Evolutionary conservation across 2,329 filamentous ascomycete species (phyloP).

Genomic region (Incumbomyces delicatus): DNA sequence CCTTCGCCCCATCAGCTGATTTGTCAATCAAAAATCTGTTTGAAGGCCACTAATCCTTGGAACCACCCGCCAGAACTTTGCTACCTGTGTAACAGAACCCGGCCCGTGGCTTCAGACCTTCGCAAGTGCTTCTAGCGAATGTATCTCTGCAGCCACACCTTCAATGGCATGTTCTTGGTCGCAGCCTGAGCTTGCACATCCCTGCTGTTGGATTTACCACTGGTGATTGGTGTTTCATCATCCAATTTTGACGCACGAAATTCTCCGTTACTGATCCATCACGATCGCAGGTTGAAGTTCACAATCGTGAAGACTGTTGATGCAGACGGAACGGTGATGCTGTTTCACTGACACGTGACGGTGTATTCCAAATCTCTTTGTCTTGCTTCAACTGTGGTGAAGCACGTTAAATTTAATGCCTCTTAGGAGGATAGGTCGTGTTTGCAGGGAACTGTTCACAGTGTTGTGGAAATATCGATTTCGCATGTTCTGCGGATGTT

Average conservation of each 20-base stretch:
- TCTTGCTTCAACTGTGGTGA: neutral
- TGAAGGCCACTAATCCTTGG: neutral
- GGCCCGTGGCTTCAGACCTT: slow-evolving; percentile 7
- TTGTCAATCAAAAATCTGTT: slow-evolving; percentile 5
- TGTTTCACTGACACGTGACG: neutral
- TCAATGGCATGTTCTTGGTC: slow-evolving; percentile 1
- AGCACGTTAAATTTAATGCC: too few relatives aligned
- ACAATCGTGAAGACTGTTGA: too few relatives aligned
- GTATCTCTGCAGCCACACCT: neutral
- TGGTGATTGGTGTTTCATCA: neutral
- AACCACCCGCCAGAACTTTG: neutral
- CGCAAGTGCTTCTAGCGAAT: slow-evolving; percentile 8
- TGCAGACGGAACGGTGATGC: too few relatives aligned
- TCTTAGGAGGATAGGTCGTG: too few relatives aligned
- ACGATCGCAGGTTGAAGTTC: neutral
- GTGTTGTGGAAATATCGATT: neutral
- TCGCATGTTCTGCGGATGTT: slow-evolving; percentile 8
- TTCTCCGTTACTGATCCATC: neutral
- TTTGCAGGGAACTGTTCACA: neutral
- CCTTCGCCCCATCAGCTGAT: slow-evolving; percentile 2
- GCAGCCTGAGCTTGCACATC: neutral
- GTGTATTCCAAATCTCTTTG: neutral
- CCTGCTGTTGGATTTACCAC: neutral
- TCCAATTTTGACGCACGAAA: neutral
- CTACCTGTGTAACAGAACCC: slow-evolving; percentile 7